phyloP scores from a whole-genome alignment of 2,329 filamentous ascomycete genomes.

The Dendrostoma leiphaemia region DNA sequence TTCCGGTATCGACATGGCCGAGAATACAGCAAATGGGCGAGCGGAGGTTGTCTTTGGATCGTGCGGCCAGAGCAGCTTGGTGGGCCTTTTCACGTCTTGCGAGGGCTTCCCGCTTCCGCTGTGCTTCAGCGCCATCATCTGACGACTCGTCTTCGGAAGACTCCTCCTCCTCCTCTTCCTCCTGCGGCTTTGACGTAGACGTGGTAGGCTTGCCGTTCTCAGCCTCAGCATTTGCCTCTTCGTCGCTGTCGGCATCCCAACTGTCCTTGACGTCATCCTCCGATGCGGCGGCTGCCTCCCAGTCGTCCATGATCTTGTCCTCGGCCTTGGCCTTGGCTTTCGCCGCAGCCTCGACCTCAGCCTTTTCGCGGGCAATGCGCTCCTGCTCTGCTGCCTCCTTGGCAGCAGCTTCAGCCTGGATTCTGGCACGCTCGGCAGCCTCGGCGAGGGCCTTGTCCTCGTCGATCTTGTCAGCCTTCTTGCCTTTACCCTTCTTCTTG shows the following conservation, averaged over 20 bases:
- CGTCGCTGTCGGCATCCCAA: conserved; percentile 86
- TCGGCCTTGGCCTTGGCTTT: conserved; percentile 53
- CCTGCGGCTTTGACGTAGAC: conserved; percentile 32
- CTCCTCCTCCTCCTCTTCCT: conserved; percentile 45
- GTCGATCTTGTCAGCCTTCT: conserved; percentile 61
- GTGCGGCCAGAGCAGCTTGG: conserved; percentile 85
- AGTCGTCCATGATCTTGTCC: conserved; percentile 64
- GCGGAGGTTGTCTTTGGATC: conserved; percentile 90
- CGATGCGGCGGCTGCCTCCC: conserved; percentile 79
- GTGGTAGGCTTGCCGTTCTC: conserved; percentile 26
- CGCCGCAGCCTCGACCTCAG: conserved; percentile 53
- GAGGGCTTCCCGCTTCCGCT: conserved; percentile 83
- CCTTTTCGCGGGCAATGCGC: conserved; percentile 46
- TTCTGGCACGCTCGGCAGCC: conserved; percentile 68
- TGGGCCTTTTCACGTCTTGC: conserved; percentile 86
- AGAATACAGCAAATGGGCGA: conserved; percentile 99
- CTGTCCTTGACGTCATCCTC: conserved; percentile 84
- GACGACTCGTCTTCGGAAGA: conserved; percentile 65
- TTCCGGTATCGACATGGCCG: conserved; percentile 99
- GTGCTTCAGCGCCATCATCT: conserved; percentile 64
- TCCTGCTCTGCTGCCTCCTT: conserved; percentile 20
- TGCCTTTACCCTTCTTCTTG: conserved; percentile 62
- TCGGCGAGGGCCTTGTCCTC: conserved; percentile 78
- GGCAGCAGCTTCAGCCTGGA: conserved; percentile 65
- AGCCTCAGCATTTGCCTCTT: conserved; percentile 53